Evolutionary conservation across 805 yeast genomes (phyloP), one percentile per base, ranked within the genome.

Genomic region (Candida ipomoeae): DNA sequence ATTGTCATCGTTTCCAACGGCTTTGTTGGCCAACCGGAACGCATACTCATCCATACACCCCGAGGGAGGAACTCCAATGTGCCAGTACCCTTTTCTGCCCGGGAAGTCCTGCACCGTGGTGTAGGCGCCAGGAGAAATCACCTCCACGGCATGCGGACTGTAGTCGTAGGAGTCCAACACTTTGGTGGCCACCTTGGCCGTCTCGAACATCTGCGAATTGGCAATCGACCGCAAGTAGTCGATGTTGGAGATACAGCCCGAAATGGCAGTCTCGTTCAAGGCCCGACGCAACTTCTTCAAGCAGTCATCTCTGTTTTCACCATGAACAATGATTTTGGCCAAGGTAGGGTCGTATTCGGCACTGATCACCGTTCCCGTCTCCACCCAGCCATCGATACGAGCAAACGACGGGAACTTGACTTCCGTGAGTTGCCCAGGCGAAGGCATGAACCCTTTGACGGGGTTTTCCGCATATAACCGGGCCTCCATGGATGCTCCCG

Each of bases 11-110:
- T 92, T 94, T 53, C 97, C 98, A 41, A 92, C 98, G 62, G 89
- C 82, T 64, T 87, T 75, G 74, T 92, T 92, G 18, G 96, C 97
- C 55, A 89, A 67, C 61, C 97, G 79, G 74, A 91, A 91, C 4
- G 97, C 84, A 62, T 84, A 91, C 53, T 84, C 81, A 70, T 92
- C 99, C 98, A 92, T 94, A 52, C 98, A 97, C 42, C 99, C 99
- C 38, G 96, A 89, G 6, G 98, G 98, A 23, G 99, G 99, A 49
- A 92, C 98, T 66, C 99, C 99, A 59, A 87, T 80, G 63, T 87
- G 83, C 95, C 95, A 87, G 66, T 77, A 77, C n/a, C 89, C 85
- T 48, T 76, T 75, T 74, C 99, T 84, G 47, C 96, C 96, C 15
- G 96, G 96, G 68, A 84, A 94, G 69, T 94, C 99, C 73, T 92